phyloP scores from a whole-genome alignment of 345 rosid species.

The Combretum micranthum region DNA sequence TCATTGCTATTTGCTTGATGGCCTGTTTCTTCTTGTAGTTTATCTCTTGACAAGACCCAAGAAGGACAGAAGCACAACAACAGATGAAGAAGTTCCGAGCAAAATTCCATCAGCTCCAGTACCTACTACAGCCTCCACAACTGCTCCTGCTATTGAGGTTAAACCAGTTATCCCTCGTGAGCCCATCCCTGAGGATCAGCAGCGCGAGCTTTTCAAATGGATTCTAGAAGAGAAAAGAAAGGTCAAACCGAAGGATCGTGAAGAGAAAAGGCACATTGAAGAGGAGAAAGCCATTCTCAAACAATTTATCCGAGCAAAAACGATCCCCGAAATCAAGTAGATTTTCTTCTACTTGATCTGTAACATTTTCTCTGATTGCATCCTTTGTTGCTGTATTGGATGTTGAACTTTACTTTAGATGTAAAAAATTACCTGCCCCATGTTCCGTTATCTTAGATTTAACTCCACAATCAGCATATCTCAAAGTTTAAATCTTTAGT shows the following conservation, averaged over 20 bases:
- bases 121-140: conserved; percentile 15
- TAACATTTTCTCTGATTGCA: too few relatives aligned
- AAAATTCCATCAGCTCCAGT: conserved; percentile 23
- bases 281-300: conserved; percentile 84
- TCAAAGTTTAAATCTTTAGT: too few relatives aligned
- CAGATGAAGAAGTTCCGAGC: conserved; percentile 28
- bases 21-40: conserved; percentile 13
- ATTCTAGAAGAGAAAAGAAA: conserved; percentile 90
- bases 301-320: conserved; percentile 59
- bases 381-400: too few relatives aligned
- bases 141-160: conserved; percentile 25
- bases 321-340: conserved; percentile 53
- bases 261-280: conserved; percentile 68
- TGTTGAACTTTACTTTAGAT: too few relatives aligned
- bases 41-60: conserved; percentile 17
- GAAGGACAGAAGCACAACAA: conserved; percentile 32
- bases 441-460: too few relatives aligned
- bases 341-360: neutral
- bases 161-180: conserved; percentile 37
- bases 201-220: conserved; percentile 82
- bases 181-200: conserved; percentile 61
- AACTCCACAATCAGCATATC: too few relatives aligned
- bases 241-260: conserved; percentile 52
- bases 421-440: too few relatives aligned
- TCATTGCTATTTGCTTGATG: too few relatives aligned